These are phyloP conservation scores for Auricularia heimuer DNA, from an alignment of 768 basidiomycete species.

Conservation along the genomic window DNA sequence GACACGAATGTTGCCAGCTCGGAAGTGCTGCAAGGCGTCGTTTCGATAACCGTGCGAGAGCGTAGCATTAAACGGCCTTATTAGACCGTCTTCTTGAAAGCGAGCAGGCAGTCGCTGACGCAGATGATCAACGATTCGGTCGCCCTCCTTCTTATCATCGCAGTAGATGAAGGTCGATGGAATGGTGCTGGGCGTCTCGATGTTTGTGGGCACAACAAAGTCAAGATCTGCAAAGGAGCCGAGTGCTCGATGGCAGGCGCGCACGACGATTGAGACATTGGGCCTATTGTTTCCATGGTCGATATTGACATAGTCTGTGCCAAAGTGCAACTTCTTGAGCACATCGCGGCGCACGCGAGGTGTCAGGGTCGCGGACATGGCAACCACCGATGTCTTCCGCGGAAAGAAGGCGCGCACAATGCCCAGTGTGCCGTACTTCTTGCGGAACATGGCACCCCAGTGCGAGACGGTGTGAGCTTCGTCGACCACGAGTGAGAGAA, in stretches of 20 bases:
- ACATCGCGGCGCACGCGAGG: neutral
- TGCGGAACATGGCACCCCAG: neutral
- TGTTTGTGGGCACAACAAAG: slow-evolving; percentile 19
- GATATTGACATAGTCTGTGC: neutral
- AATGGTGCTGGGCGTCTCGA: slow-evolving; percentile 13
- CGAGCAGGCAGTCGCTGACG: slow-evolving; percentile 9
- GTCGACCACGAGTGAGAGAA: neutral
- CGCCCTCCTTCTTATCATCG: slow-evolving; percentile 19
- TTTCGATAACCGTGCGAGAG: neutral
- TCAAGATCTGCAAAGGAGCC: slow-evolving; percentile 25
- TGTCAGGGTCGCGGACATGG: neutral
- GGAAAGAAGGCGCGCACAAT: neutral
- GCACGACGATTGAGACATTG: slow-evolving; percentile 27
- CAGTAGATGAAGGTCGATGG: slow-evolving; percentile 22
- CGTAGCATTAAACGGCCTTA: slow-evolving; percentile 11
- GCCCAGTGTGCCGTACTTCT: neutral
- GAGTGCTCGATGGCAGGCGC: slow-evolving; percentile 16
- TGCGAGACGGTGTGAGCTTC: neutral
- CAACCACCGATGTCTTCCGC: neutral
- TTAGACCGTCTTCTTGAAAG: slow-evolving; percentile 15
- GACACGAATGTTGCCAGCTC: slow-evolving; percentile 16
- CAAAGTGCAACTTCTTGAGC: neutral
- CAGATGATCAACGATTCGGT: slow-evolving; percentile 20
- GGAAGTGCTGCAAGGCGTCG: slow-evolving; percentile 17
- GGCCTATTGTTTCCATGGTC: neutral